phyloP scores from a whole-genome alignment of 2,329 filamentous ascomycete species.

The Diaporthe nobilis region DNA sequence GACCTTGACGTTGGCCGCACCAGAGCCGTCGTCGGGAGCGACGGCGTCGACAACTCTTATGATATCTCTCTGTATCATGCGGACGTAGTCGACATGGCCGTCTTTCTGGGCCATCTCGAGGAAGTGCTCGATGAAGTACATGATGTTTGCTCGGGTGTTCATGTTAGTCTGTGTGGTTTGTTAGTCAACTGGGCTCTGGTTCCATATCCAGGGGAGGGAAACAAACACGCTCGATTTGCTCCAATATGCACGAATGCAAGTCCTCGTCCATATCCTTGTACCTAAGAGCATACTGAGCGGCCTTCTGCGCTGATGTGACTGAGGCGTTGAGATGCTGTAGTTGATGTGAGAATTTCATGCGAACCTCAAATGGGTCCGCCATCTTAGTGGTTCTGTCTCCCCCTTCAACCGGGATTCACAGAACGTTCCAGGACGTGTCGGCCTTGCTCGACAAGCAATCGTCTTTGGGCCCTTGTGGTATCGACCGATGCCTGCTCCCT shows the following conservation, averaged over 20 bases:
- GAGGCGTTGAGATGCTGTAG: conserved; percentile 93
- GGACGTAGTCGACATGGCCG: conserved; percentile 83
- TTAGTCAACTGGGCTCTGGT: conserved; percentile 37
- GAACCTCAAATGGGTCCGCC: conserved; percentile 95
- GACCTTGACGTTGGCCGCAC: conserved; percentile 94
- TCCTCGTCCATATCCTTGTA: conserved; percentile 97
- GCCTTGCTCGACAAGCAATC: background rate
- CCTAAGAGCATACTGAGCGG: conserved; percentile 94
- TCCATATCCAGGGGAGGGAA: background rate
- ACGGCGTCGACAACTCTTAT: conserved; percentile 92
- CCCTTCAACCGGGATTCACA: background rate
- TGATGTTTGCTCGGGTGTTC: conserved; percentile 98
- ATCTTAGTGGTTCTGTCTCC: conserved; percentile 52
- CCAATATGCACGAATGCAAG: conserved; percentile 95
- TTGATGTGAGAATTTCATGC: conserved; percentile 94
- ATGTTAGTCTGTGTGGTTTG: conserved; percentile 79
- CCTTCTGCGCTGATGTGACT: conserved; percentile 89
- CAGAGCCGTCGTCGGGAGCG: conserved; percentile 86
- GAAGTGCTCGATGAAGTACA: conserved; percentile 98
- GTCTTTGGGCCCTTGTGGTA: background rate
- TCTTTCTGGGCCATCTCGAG: conserved; percentile 87
- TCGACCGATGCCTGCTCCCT: background rate
- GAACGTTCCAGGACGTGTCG: background rate
- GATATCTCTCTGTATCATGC: conserved; percentile 96
- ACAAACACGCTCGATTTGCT: conserved; percentile 87